A percentile compares a stretch with the other conserved stretches of the same genome.
phyloP scores from a whole-genome alignment of 805 yeast species.

The Myxozyma vanderwaltii region DNA sequence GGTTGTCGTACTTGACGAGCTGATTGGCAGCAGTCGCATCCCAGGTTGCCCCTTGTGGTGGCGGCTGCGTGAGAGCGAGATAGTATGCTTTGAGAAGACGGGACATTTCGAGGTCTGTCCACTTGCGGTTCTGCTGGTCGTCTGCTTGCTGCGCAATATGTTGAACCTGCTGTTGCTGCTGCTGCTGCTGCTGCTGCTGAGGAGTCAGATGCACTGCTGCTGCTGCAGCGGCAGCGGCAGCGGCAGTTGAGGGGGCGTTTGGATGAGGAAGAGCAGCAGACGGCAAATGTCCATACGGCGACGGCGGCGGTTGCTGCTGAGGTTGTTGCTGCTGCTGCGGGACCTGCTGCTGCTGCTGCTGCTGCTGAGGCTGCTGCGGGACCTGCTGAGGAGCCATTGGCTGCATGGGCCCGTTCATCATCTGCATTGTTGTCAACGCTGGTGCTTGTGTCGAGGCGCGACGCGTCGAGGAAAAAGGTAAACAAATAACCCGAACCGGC shows the following conservation, averaged over 20 bases:
- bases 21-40: constrained; percentile 12
- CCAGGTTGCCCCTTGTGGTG: constrained; percentile 22
- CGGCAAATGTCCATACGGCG: constrained; percentile 1
- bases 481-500: background rate
- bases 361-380: constrained; percentile 15
- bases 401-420: constrained; percentile 14
- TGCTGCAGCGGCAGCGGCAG: background rate
- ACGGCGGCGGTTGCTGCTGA: constrained; percentile 6
- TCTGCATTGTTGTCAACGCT: constrained; percentile 4
- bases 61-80: constrained; percentile 28
- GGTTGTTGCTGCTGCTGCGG: constrained; percentile 17
- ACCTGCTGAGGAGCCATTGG: constrained; percentile 9
- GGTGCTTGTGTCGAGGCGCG: background rate
- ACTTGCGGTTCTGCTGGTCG: constrained; percentile 27
- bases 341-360: constrained; percentile 16
- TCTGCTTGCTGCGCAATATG: constrained; percentile 12
- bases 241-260: constrained; percentile 7
- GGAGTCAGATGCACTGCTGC: constrained; percentile 10
- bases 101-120: constrained; percentile 29
- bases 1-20: constrained; percentile 26
- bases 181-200: constrained; percentile 13
- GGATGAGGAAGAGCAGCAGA: constrained; percentile 6
- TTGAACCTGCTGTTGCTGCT: constrained; percentile 5
- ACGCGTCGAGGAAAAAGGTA: constrained; percentile 1
- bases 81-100: constrained; percentile 23